Conservation (phyloP, 345 rosid genomes). For the Eucalyptus curtisii region DNA sequence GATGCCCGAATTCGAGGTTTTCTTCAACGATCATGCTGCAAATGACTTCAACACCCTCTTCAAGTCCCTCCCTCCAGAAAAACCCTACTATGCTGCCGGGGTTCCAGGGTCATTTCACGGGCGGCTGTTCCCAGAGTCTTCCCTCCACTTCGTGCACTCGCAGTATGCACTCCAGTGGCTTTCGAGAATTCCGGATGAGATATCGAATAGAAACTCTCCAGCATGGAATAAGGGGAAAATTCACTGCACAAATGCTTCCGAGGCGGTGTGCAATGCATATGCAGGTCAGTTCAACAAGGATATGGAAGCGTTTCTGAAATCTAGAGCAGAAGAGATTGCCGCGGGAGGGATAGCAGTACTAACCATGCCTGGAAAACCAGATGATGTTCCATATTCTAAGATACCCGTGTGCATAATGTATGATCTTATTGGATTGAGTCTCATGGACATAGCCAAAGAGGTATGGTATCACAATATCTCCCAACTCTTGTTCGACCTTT, state of each 20-base stretch:
- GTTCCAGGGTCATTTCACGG: neutral
- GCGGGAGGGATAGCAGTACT: conserved; percentile 19
- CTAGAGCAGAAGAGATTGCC: conserved; percentile 23
- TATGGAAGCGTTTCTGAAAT: conserved; percentile 15
- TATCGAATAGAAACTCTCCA: neutral
- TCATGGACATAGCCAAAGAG: conserved; percentile 26
- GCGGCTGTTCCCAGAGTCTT: conserved; percentile 9
- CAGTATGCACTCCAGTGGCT: neutral
- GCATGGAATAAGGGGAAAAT: conserved; percentile 34
- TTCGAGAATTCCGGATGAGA: neutral
- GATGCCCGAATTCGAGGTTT: conserved; percentile 21
- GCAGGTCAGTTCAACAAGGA: conserved; percentile 15
- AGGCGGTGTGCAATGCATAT: conserved; percentile 18
- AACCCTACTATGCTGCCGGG: neutral
- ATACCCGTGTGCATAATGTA: neutral
- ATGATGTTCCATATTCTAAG: conserved; percentile 4
- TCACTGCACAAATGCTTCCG: conserved; percentile 8
- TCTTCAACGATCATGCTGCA: conserved; percentile 18
- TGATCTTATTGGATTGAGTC: conserved; percentile 13
- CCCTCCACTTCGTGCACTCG: conserved; percentile 13
- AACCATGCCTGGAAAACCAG: conserved; percentile 12
- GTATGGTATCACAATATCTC: neutral
- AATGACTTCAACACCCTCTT: conserved; percentile 29
- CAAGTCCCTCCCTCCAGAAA: neutral
- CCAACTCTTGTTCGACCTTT: neutral